These are phyloP conservation scores for Adansonia rubrostipa DNA, from an alignment of 441 rosid genomes.

Conservation along the genomic window DNA sequence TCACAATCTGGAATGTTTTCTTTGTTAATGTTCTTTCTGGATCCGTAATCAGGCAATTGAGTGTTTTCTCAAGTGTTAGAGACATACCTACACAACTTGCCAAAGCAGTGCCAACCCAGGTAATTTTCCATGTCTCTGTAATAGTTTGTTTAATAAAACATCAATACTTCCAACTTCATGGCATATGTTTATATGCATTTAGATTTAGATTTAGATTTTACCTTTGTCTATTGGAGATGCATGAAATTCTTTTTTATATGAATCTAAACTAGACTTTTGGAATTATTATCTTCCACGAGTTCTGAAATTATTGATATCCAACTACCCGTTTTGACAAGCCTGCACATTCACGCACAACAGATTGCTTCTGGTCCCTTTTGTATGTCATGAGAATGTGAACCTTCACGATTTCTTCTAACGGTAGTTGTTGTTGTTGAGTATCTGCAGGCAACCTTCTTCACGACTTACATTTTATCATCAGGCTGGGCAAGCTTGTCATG, in stretches of 20 bases:
- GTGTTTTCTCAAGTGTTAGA: conserved; percentile 60
- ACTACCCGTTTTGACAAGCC: conserved; percentile 7
- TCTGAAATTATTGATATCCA: neutral
- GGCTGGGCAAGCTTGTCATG: conserved; percentile 92
- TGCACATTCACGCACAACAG: neutral
- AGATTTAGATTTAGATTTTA: neutral
- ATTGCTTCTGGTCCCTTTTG: neutral
- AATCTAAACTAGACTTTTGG: neutral
- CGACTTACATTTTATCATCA: conserved; percentile 88
- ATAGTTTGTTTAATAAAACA: conserved; percentile 18
- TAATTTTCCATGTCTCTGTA: conserved; percentile 31
- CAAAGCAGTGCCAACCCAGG: conserved; percentile 81
- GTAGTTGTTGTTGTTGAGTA: conserved; percentile 24
- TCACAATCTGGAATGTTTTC: conserved; percentile 96
- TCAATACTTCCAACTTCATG: neutral
- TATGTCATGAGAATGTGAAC: conserved; percentile 2
- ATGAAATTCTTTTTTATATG: neutral
- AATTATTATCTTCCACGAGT: neutral
- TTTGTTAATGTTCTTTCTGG: conserved; percentile 84
- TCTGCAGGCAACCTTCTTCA: conserved; percentile 91
- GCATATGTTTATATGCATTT: conserved; percentile 1
- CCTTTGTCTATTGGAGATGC: neutral
- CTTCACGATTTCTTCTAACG: conserved; percentile 7
- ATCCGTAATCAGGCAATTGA: conserved; percentile 63
- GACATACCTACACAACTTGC: conserved; percentile 76